Conservation (phyloP, 257 asterid genomes). For the Gardenia jasminoides region DNA sequence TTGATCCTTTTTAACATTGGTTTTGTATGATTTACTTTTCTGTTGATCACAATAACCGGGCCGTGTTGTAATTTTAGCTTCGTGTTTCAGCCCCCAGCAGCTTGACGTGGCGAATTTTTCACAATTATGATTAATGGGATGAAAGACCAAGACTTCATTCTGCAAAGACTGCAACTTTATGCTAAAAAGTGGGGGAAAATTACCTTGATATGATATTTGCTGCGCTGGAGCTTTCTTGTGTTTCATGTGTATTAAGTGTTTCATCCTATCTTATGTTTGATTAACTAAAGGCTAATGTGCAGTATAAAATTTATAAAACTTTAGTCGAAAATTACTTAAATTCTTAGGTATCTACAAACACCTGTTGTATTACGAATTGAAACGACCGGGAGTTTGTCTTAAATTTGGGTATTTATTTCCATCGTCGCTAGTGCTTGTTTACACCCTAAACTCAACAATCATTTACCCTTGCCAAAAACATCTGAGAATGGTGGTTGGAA, state of each 20-base stretch:
- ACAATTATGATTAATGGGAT: background rate
- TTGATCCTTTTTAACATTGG: background rate
- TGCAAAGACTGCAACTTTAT: slow-evolving; percentile 3
- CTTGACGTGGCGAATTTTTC: background rate
- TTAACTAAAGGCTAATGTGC: background rate
- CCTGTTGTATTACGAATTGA: background rate
- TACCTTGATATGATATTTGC: background rate
- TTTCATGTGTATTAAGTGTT: background rate
- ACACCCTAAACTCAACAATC: no score
- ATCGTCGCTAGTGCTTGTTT: no score
- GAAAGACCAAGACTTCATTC: background rate
- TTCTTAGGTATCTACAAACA: background rate
- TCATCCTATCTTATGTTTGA: background rate
- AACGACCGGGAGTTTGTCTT: no score
- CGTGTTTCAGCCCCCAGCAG: background rate
- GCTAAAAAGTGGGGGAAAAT: background rate
- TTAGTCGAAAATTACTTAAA: background rate
- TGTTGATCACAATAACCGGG: no score
- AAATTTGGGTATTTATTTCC: no score
- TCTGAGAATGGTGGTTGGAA: background rate
- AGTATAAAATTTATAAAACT: background rate
- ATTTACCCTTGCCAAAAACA: background rate
- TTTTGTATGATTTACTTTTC: background rate
- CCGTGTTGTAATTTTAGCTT: background rate
- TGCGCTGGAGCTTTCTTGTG: background rate